A percentile compares a stretch with the other conserved stretches of the same genome.
These are phyloP conservation scores for Moesziomyces globuligerus DNA, from an alignment of 1,284 basidiomycete species.

Conservation along the genomic window DNA sequence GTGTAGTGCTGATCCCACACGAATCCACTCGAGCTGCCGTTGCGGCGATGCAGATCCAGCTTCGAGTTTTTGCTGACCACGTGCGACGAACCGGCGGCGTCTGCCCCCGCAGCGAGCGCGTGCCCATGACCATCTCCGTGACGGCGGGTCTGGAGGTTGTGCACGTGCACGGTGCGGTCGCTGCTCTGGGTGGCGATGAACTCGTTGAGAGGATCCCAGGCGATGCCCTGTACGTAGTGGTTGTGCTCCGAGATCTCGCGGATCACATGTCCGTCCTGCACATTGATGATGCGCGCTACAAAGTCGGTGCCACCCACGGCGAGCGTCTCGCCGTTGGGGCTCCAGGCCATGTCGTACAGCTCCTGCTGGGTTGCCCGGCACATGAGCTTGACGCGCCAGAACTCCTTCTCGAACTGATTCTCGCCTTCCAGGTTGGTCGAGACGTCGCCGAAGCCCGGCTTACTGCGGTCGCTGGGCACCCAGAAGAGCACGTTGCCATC, in stretches of 20 bases:
- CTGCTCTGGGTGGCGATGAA: conserved; percentile 65
- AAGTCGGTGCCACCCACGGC: conserved; percentile 97
- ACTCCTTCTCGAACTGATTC: conserved; percentile 87
- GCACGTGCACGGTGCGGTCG: conserved; percentile 62
- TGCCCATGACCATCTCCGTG: conserved; percentile 21
- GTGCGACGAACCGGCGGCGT: conserved; percentile 36
- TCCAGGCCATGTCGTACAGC: conserved; percentile 97
- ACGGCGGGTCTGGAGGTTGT: conserved; percentile 37
- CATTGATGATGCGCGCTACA: conserved; percentile 84
- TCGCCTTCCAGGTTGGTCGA: conserved; percentile 74
- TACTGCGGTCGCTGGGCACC: conserved; percentile 81
- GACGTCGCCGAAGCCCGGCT: conserved; percentile 72
- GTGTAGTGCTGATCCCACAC: conserved; percentile 51
- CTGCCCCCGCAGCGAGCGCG: conserved; percentile 6
- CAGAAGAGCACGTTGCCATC: conserved; percentile 98
- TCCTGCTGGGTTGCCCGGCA: conserved; percentile 76
- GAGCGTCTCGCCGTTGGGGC: conserved; percentile 90
- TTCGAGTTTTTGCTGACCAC: conserved; percentile 53
- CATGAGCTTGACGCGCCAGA: conserved; percentile 90
- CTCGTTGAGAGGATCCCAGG: conserved; percentile 65
- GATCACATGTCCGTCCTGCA: conserved; percentile 73
- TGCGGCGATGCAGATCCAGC: conserved; percentile 55
- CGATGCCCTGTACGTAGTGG: conserved; percentile 66
- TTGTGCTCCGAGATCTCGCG: conserved; percentile 64
- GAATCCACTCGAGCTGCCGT: conserved; percentile 48